phyloP scores from a whole-genome alignment of 495 filamentous ascomycete genomes.

The Hypoxylon crocopeplum region DNA sequence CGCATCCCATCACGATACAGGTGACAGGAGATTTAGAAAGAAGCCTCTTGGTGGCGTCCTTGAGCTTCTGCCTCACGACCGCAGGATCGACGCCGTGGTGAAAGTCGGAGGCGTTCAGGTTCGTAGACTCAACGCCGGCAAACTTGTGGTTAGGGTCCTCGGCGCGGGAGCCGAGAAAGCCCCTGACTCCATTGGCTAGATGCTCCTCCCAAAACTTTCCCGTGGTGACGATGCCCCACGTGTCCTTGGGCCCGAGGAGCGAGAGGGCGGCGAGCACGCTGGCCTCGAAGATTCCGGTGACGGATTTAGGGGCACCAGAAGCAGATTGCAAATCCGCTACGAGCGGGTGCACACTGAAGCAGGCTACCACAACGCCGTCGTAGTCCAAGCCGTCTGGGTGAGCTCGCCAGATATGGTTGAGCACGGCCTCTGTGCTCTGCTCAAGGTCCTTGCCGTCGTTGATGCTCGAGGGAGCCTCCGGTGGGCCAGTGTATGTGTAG shows the following conservation, averaged over 20 bases:
- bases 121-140: slow-evolving; percentile 83
- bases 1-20: slow-evolving; percentile 80
- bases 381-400: slow-evolving; percentile 58
- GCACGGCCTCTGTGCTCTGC: slow-evolving; percentile 60
- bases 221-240: slow-evolving; percentile 90
- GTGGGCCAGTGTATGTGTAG: slow-evolving; percentile 60
- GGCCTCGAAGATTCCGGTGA: slow-evolving; percentile 90
- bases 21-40: slow-evolving; percentile 63
- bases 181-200: slow-evolving; percentile 66
- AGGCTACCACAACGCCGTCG: slow-evolving; percentile 84
- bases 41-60: slow-evolving; percentile 70
- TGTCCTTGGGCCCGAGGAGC: slow-evolving; percentile 48
- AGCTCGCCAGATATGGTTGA: slow-evolving; percentile 51
- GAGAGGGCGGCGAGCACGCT: slow-evolving; percentile 67
- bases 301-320: slow-evolving; percentile 42
- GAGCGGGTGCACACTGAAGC: slow-evolving; percentile 88
- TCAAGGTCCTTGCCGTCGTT: slow-evolving; percentile 66
- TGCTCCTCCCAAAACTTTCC: slow-evolving; percentile 82
- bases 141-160: slow-evolving; percentile 53
- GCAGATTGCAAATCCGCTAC: slow-evolving; percentile 63
- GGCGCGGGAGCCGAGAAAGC: slow-evolving; percentile 55
- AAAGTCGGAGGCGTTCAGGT: slow-evolving; percentile 80
- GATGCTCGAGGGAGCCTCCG: slow-evolving; percentile 64
- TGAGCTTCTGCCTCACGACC: slow-evolving; percentile 71
- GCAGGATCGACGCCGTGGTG: slow-evolving; percentile 68